A percentile compares a stretch with the other conserved stretches of the same genome.
phyloP scores from a whole-genome alignment of 164 flowering plant species.

The Stephania japonica region DNA sequence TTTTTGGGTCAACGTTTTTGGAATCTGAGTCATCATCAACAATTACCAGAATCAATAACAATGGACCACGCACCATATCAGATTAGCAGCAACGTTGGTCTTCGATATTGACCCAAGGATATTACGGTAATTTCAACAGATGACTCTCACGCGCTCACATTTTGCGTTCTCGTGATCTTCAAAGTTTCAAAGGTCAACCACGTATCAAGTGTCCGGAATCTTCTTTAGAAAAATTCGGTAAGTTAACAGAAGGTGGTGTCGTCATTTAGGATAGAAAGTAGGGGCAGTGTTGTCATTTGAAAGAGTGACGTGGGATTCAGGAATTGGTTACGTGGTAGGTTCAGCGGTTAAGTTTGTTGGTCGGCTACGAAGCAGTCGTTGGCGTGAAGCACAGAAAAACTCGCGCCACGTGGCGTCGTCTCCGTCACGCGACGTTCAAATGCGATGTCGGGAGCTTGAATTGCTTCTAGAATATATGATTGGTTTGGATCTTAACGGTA shows the following conservation, averaged over 20 bases:
- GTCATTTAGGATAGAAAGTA: not conserved
- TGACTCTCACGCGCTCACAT: not conserved
- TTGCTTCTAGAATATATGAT: not conserved
- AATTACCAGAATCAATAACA: too few relatives aligned
- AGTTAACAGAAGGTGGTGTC: not conserved
- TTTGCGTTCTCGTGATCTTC: not conserved
- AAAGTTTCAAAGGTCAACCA: not conserved
- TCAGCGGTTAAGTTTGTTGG: conserved; percentile 13
- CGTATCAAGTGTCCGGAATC: too few relatives aligned
- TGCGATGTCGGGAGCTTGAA: not conserved
- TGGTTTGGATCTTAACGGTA: not conserved
- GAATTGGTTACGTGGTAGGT: not conserved
- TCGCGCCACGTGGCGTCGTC: conserved; percentile 4
- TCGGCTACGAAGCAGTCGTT: conserved; percentile 1
- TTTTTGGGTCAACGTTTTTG: not conserved
- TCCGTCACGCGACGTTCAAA: not conserved
- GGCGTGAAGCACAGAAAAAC: conserved; percentile 7
- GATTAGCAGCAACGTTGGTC: too few relatives aligned
- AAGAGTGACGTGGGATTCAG: not conserved
- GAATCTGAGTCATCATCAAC: not conserved
- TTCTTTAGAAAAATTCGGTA: not conserved
- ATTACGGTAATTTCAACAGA: not conserved
- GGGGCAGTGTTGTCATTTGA: not conserved
- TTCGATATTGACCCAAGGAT: not conserved
- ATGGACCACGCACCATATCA: too few relatives aligned